Base-by-base conservation (phyloP, 345 rosid genomes). In the Gossypioides kirkii region DNA sequence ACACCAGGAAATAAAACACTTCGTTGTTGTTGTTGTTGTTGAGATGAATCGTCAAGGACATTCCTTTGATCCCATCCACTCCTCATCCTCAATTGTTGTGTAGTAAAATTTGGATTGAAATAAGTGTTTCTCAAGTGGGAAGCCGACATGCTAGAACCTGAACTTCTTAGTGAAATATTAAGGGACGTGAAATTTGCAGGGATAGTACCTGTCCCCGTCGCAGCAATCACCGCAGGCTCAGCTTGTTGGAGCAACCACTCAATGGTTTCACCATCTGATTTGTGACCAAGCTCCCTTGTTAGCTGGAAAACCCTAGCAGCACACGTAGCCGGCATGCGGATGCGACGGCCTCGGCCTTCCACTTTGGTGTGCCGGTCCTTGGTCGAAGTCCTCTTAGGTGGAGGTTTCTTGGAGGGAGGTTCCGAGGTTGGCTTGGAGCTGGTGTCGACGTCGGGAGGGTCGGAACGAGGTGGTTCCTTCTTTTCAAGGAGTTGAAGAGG, bases 271-370 rank as follows among this genome's bases (percentile, higher is more conserved):
- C 97, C 97, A 59, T 92, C 97, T 3, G 97, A 88, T 50, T 92
- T 90, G 74, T 90, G 94, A 38, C 98, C 98, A 1, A 92, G 96
- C 74, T 93, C 98, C 55, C 94, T 83, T 23, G 98, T 93, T 47
- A 93, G 85, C 84, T 93, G 98, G 76, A 93, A 93, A 67, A 93
- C 96, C 85, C 98, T 84, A 28, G 98, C 97, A 0, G 98, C 98
- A 55, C 98, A 93, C 56, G 88, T 79, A 42, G 97, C 94, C 0
- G 98, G 97, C 96, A 93, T 93, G 58, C 98, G 91, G 87, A 92
- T 92, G 85, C 98, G 85, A 55, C 98, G 92, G 56, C 98, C 98
- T 0, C 98, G 96, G 53, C 97, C 97, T 14, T 92, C 96, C 12
- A 92, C 97, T 82, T 92, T 92, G 75, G 96, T 92, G 88, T 92